These are phyloP conservation scores for Haematococcus sp. DNA, from an alignment of 139 green algal species.

Conservation along the genomic window DNA sequence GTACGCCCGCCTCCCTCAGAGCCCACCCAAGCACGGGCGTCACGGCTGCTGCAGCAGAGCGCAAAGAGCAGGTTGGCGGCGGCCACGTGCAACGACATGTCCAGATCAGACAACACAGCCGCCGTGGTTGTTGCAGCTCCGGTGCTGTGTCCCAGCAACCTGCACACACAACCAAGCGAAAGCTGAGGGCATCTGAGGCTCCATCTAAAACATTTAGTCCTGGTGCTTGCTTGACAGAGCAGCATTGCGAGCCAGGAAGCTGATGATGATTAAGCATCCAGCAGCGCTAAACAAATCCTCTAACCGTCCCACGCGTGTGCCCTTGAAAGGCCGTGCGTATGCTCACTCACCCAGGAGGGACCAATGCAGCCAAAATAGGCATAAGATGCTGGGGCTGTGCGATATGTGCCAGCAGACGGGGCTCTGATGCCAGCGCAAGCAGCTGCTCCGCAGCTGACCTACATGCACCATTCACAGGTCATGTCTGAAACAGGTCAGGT, in stretches of 20 bases:
- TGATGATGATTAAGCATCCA: too few species aligned
- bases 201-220: too few species aligned
- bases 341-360: neutral
- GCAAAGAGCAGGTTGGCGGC: conserved; percentile 39
- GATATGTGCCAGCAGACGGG: conserved; percentile 25
- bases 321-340: too few species aligned
- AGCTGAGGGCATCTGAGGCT: too few species aligned
- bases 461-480: too few species aligned
- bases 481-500: too few species aligned
- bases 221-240: too few species aligned
- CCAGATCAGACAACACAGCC: conserved; percentile 20
- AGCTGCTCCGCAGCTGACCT: conserved; percentile 49
- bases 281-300: too few species aligned
- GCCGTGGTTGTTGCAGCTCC: neutral
- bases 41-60: conserved; percentile 11
- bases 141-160: neutral
- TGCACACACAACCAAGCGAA: too few species aligned
- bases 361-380: neutral
- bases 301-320: too few species aligned
- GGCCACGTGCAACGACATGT: conserved; percentile 42
- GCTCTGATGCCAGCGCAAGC: conserved; percentile 33
- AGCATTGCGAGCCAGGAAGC: too few species aligned
- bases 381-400: conserved; percentile 6
- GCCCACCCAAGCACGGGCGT: conserved; percentile 25
- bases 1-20: neutral